Percentiles rank a stretch among this genome's conserved stretches.
Evolutionary conservation across 441 rosid genomes (phyloP).

Genomic region (Breynia disticha): DNA sequence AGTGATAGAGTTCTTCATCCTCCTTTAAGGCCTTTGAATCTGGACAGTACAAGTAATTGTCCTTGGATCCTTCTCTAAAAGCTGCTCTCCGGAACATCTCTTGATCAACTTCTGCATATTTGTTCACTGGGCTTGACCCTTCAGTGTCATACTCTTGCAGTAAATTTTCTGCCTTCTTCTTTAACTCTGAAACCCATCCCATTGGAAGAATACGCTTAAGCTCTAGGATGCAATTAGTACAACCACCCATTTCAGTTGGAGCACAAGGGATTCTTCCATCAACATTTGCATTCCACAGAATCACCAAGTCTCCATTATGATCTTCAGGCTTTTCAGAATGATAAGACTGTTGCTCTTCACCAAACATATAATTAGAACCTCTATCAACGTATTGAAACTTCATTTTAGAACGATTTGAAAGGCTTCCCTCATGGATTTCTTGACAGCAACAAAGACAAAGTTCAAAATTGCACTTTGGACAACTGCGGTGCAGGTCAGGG

Average conservation of each 20-base stretch:
- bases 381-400: slow-evolving; percentile 31
- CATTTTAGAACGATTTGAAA: slow-evolving; percentile 32
- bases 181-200: slow-evolving; percentile 46
- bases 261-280: slow-evolving; percentile 66
- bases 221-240: slow-evolving; percentile 50
- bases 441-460: slow-evolving; percentile 74
- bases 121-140: slow-evolving; percentile 13
- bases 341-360: slow-evolving; percentile 44
- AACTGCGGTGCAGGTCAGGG: slow-evolving; percentile 73
- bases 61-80: slow-evolving; percentile 40
- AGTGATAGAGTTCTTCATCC: slow-evolving; percentile 35
- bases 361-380: slow-evolving; percentile 64
- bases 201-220: slow-evolving; percentile 56
- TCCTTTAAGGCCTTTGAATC: slow-evolving; percentile 28
- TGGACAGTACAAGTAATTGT: slow-evolving; percentile 59
- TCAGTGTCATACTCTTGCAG: slow-evolving; percentile 18
- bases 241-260: slow-evolving; percentile 62
- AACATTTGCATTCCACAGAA: slow-evolving; percentile 37
- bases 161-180: slow-evolving; percentile 27
- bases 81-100: slow-evolving; percentile 34
- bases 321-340: slow-evolving; percentile 15
- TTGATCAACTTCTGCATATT: slow-evolving; percentile 15
- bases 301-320: slow-evolving; percentile 12
- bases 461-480: slow-evolving; percentile 66
- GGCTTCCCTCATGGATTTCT: slow-evolving; percentile 53